Conservation (phyloP, 306 rosid species). For the Casuarina glauca region DNA sequence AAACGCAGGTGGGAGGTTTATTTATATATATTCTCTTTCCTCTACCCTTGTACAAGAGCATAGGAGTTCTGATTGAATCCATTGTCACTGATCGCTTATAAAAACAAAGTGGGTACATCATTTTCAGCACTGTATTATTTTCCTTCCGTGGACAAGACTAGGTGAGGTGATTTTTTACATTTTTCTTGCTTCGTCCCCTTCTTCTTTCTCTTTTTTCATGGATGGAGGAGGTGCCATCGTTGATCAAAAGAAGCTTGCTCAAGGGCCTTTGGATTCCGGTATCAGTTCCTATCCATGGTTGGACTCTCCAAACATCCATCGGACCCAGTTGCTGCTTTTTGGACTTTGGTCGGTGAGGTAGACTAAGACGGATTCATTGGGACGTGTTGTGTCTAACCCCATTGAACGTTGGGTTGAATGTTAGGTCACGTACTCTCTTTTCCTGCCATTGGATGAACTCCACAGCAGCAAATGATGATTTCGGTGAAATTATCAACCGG, state of each 20-base stretch:
- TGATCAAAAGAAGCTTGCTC: neutral
- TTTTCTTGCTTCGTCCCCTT: neutral
- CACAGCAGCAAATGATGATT: constrained; percentile 20
- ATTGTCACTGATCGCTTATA: constrained; percentile 28
- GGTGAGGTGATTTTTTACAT: neutral
- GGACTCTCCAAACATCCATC: constrained; percentile 12
- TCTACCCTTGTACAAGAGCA: constrained; percentile 10
- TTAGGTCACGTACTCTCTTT: constrained; percentile 11
- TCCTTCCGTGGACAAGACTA: constrained; percentile 19
- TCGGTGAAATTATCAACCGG: constrained; percentile 12
- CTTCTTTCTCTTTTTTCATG: neutral
- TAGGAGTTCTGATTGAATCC: constrained; percentile 12
- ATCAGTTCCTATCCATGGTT: constrained; percentile 37
- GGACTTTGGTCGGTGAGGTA: constrained; percentile 24
- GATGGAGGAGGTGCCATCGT: constrained; percentile 13
- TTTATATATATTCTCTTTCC: neutral
- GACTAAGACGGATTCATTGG: constrained; percentile 30
- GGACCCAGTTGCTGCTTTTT: constrained; percentile 32
- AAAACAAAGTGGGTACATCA: constrained; percentile 29
- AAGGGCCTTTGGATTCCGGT: constrained; percentile 35
- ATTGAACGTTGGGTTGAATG: constrained; percentile 26
- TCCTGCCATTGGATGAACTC: neutral
- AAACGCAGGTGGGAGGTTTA: constrained; percentile 12
- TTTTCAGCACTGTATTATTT: constrained; percentile 38
- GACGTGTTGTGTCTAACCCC: constrained; percentile 1